A percentile compares a stretch with the other conserved stretches of the same genome.
phyloP scores from a whole-genome alignment of 108 stramenopile species.

The Aurantiochytrium sp. region DNA sequence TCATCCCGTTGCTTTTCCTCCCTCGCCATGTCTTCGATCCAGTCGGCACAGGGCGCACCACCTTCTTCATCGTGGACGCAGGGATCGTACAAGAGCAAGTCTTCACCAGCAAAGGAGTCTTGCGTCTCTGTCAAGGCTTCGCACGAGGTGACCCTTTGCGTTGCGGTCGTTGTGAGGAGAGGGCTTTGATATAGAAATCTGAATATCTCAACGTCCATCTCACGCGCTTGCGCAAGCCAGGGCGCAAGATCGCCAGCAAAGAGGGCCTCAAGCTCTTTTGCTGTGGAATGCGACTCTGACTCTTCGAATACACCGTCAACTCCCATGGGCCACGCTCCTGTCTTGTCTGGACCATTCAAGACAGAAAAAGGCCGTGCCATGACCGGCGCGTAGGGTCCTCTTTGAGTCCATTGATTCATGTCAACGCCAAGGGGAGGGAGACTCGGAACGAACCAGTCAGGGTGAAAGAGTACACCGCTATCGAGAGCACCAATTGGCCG shows the following conservation, averaged over 20 bases:
- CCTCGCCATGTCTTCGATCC: not conserved
- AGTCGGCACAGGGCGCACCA: not conserved
- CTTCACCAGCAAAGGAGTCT: not conserved
- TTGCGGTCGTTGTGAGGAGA: too few species aligned
- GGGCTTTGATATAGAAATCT: not conserved
- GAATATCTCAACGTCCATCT: not conserved
- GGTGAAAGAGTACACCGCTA: not conserved
- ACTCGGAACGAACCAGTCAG: conserved; percentile 8
- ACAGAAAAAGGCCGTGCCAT: not conserved
- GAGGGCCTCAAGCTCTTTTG: not conserved
- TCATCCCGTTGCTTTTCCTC: not conserved
- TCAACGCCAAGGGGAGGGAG: not conserved
- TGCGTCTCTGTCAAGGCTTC: not conserved
- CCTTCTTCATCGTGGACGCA: not conserved
- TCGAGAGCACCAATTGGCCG: not conserved
- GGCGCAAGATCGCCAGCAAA: not conserved
- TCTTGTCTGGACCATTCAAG: not conserved
- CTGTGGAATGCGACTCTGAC: not conserved
- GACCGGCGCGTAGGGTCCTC: not conserved
- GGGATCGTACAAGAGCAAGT: too few species aligned
- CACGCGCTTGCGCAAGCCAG: not conserved
- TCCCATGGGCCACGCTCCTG: not conserved
- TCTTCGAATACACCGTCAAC: not conserved
- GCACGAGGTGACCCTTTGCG: too few species aligned
- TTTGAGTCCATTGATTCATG: not conserved